Evolutionary conservation across 805 yeast species (phyloP), one percentile per base, ranked within the genome.

Genomic region (Candida germanica): DNA sequence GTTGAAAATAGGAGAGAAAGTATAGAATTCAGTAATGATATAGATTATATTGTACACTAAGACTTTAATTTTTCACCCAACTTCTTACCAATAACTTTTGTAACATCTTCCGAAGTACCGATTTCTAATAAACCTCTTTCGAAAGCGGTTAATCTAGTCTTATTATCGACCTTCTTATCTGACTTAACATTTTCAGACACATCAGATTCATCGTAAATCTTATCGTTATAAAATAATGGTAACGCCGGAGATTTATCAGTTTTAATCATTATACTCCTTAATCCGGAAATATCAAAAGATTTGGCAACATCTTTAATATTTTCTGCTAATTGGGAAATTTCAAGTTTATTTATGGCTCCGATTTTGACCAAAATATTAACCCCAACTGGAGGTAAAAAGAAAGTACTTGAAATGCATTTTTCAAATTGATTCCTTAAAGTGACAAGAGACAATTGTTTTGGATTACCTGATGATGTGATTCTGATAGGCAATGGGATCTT

Each of bases 91-190:
- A 85, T 71, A 42, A 83, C 66, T 49, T 75, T 70, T 28, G 73
- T 66, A 39, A 81, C 89, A 15, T 77, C 80, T 44, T 85, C 88
- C 49, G 81, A 83, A 38, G 83, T 83, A 48, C 88, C 85, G 56
- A 77, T 66, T 67, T 89, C 96, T 53, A 86, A 72, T 64, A 89
- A 76, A 27, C 87, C 87, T 54, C 75, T 76, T 48, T 85, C 94
- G 58, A 84, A 83, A 17, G 69, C 61, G 33, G 84, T 64, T 34
- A 80, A 62, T 10, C 30, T 13, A 22, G 13, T 17, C 29, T 33
- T 38, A n/a, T 27, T n/a, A 47, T 70, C 69, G 41, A 71, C 65
- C 26, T 60, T 67, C 14, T 53, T 51, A 16, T 10, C 49, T 3
- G 53, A 45, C 18, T 51, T 52, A 5, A 33, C 44, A 16, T 51